phyloP scores from a whole-genome alignment of 305 asterid species.

The Lippia alba region DNA sequence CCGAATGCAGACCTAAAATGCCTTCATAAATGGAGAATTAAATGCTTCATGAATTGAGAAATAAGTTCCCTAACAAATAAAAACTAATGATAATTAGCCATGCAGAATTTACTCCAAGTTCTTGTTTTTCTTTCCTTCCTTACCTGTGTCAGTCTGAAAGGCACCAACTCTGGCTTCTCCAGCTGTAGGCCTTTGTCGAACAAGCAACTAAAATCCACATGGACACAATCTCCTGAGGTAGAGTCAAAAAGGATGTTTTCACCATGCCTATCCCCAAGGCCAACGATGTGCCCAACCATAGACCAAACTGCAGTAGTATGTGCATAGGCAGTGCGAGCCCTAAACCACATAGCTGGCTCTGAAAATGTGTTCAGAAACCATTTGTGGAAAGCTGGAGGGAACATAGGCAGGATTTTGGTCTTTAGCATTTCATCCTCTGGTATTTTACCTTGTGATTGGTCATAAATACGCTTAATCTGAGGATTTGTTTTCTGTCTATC shows the following conservation, averaged over 20 bases:
- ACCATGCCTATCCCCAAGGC: constrained; percentile 99
- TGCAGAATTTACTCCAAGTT: neutral
- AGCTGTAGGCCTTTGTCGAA: constrained; percentile 96
- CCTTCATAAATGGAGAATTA: no score
- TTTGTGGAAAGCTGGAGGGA: constrained; percentile 95
- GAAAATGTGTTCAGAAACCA: constrained; percentile 96
- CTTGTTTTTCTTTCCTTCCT: constrained; percentile 25
- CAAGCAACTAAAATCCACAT: constrained; percentile 98
- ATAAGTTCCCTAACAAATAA: no score
- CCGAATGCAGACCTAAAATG: no score
- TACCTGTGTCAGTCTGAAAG: constrained; percentile 98
- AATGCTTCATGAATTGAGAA: no score
- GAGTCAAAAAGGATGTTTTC: constrained; percentile 98
- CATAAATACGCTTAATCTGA: constrained; percentile 88
- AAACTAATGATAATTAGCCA: neutral
- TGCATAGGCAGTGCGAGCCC: constrained; percentile 94
- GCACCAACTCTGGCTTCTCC: constrained; percentile 98
- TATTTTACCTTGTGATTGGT: constrained; percentile 82
- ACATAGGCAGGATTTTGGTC: constrained; percentile 84
- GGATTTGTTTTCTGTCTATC: constrained; percentile 95
- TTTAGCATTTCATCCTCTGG: constrained; percentile 91
- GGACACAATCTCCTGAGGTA: constrained; percentile 99
- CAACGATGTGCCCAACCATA: constrained; percentile 99
- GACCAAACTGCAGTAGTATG: constrained; percentile 99
- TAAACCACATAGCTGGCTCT: constrained; percentile 99